Evolutionary conservation across 345 rosid species (phyloP), one percentile per base, ranked within the genome.

Genomic region (Linum usitatissimum): DNA sequence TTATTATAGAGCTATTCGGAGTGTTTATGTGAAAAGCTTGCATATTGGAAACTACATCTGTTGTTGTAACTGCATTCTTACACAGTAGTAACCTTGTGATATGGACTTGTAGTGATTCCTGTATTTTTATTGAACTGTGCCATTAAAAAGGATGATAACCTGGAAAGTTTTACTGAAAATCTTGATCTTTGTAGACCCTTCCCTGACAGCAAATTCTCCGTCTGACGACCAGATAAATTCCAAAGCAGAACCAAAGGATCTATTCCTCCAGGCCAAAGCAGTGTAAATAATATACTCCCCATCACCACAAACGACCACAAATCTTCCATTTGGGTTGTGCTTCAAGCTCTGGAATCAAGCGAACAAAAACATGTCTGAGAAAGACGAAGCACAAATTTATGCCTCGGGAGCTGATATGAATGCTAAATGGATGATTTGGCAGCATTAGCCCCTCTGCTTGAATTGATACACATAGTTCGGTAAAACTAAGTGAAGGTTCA

Each of bases 181-280:
- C 79, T 88, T 94, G 21, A 94, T 84, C 86, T 83, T 90, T 66
- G 99, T 83, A 57, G 97, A 76, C 70, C 96, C 90, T 80, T 94
- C 99, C 76, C 95, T 83, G 64, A 88, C 93, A 70, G 97, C 99
- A 81, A 83, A 94, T 75, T 94, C 99, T 65, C 99, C 97, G 36
- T 94, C 99, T 15, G 91, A 81, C 20, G 99, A 94, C 99, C 99
- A 94, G 60, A 76, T 93, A 31, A 91, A 88, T 76, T 94, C 99
- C 77, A 94, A 68, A 18, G 96, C 97, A 23, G 99, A 88, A 63
- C 99, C 99, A 83, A 90, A 94, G 56, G 99, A 94, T 77, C 96
- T 85, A 76, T 94, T 94, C 79, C 99, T 90, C 99, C 99, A 94
- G 28, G 99, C 99, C 76, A 94, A 66, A 70, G 99, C 97, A 6